A percentile compares a stretch with the other conserved stretches of the same genome.
Conservation (phyloP, 805 yeast genomes). For the Pichia heedii region DNA sequence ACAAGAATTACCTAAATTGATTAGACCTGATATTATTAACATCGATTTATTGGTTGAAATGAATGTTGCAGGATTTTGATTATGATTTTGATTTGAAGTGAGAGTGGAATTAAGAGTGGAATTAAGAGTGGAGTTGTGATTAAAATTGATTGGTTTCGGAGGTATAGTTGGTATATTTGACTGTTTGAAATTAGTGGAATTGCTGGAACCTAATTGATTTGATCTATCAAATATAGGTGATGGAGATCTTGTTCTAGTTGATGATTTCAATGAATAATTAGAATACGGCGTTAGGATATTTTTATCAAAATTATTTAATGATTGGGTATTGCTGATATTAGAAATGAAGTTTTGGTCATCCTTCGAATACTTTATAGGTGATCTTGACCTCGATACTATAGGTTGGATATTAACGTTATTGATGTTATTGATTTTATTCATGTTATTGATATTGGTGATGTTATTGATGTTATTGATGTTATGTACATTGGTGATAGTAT, state of each 20-base stretch:
- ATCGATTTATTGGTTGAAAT: constrained; percentile 5
- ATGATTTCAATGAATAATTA: not conserved
- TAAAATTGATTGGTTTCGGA: not conserved
- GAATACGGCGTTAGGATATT: not conserved
- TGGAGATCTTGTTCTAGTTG: not conserved
- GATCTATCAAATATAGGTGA: not conserved
- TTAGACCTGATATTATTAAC: constrained; percentile 53
- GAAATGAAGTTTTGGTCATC: not conserved
- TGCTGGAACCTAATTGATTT: not conserved
- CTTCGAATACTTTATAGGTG: not conserved
- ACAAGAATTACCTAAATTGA: constrained; percentile 83
- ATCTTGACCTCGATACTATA: not conserved
- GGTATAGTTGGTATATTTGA: not conserved
- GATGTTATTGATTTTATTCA: too few species aligned
- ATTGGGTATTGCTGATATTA: not conserved
- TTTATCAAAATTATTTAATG: too few species aligned
- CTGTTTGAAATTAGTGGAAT: too few species aligned
- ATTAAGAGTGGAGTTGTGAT: too few species aligned
- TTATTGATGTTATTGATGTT: not conserved
- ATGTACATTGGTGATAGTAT: too few species aligned
- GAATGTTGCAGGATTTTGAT: too few species aligned
- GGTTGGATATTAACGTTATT: not conserved
- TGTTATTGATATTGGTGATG: not conserved
- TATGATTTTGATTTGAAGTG: too few species aligned
- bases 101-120: too few species aligned